Base-by-base conservation (phyloP, 2,329 filamentous ascomycete genomes). In the Claviceps sp. region DNA sequence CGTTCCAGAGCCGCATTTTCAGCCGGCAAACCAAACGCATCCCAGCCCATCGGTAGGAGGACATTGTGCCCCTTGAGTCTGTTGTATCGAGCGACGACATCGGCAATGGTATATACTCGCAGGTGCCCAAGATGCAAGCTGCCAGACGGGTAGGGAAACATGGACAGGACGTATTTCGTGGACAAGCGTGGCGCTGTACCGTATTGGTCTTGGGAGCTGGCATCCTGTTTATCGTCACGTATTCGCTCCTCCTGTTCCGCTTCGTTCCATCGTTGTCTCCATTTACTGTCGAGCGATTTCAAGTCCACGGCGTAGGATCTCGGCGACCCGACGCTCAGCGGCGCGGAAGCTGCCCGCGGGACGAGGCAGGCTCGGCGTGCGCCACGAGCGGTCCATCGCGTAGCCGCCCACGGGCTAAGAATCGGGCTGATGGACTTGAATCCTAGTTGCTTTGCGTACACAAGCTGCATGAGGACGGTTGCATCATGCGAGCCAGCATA, bases 91-190 rank as follows among this genome's bases (percentile, higher is more conserved):
- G 88, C 82, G 50, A 95, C 70, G 9, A 90, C 85, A 70, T 95
- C 89, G 54, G 88, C 88, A 57, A 95, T 93, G 39, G 88, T 88
- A 71, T 95, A 95, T 48, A 94, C 88, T 46, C 89, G 82, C 40
- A 95, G 72, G 65, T 95, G 89, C 14, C 89, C 89, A 54, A 95
- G 80, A 65, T 95, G 89, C 29, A 95, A 76, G 34, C 82, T 83
- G 34, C 89, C 89, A 0, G 89, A 95, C 1, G 89, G 89, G 64
- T 95, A 95, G 0, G 89, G 89, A 63, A 95, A 95, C 89, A 95
- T 95, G 57, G 89, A 84, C 50, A 95, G 73, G 55, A 95, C 80
- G 64, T 91, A 95, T 66, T 74, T 43, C 23, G 29, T 22, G 34
- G 40, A 75, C 52, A 68, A 67, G 43, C 67, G 59, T 38, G 66